phyloP scores from a whole-genome alignment of 2,329 filamentous ascomycete species.

The Trichoderma semiorbis region DNA sequence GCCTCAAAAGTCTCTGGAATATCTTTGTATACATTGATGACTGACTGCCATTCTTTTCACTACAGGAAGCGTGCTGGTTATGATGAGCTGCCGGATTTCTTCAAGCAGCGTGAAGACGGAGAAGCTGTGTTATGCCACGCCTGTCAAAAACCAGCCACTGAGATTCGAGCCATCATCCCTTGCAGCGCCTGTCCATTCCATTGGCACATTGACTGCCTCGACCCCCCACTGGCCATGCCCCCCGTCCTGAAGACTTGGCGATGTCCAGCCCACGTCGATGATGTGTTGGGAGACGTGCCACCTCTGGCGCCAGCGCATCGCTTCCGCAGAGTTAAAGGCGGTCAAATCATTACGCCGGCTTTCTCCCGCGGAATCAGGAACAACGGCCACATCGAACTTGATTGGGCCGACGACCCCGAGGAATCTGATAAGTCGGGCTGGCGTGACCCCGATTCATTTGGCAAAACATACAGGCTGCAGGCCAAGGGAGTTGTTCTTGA shows the following conservation, averaged over 20 bases:
- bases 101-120: constrained; percentile 70
- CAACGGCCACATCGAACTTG: constrained; percentile 69
- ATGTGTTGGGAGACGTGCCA: constrained; percentile 62
- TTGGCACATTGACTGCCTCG: constrained; percentile 92
- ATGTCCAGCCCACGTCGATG: constrained; percentile 83
- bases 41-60: background rate
- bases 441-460: constrained; percentile 57
- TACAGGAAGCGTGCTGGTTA: constrained; percentile 50
- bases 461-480: constrained; percentile 61
- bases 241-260: constrained; percentile 77
- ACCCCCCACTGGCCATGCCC: constrained; percentile 76
- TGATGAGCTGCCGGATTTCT: constrained; percentile 64
- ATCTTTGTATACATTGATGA: background rate
- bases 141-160: constrained; percentile 64
- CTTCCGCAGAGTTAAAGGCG: constrained; percentile 58
- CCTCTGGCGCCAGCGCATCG: constrained; percentile 58
- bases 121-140: constrained; percentile 72
- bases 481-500: constrained; percentile 65
- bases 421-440: constrained; percentile 54
- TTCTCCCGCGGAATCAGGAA: constrained; percentile 64
- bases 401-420: constrained; percentile 55
- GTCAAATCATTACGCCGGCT: constrained; percentile 48
- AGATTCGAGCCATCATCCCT: constrained; percentile 68
- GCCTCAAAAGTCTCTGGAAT: background rate
- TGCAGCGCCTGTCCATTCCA: constrained; percentile 78